Conservation (phyloP, 495 filamentous ascomycete species). For the Neurospora sublineolata region DNA sequence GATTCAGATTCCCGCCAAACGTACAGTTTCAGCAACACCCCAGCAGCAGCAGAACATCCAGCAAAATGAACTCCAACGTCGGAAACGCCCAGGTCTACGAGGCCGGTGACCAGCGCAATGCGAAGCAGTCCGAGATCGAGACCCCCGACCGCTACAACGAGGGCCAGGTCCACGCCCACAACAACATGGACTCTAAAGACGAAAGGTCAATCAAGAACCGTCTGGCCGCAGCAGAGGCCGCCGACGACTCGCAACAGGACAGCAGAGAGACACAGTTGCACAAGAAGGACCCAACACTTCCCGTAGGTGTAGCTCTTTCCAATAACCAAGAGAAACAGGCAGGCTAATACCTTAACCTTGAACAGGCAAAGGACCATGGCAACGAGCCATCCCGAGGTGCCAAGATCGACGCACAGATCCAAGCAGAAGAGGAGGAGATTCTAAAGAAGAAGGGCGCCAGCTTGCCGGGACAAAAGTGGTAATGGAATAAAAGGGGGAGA, state of each 20-base stretch:
- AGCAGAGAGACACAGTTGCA: conserved; percentile 43
- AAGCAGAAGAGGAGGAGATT: conserved; percentile 57
- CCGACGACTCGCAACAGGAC: conserved; percentile 17
- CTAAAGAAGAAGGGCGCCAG: conserved; percentile 48
- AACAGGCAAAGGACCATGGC: conserved; percentile 57
- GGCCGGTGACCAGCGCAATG: conserved; percentile 58
- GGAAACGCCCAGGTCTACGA: conserved; percentile 33
- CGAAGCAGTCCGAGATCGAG: conserved; percentile 43
- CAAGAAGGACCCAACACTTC: conserved; percentile 56
- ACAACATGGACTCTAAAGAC: conserved; percentile 67
- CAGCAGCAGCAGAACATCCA: background rate
- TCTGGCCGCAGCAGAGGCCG: conserved; percentile 48
- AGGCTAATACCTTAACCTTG: conserved; percentile 1
- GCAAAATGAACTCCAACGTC: conserved; percentile 24
- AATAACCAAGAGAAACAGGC: background rate
- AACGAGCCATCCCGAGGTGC: conserved; percentile 62
- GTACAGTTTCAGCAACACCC: background rate
- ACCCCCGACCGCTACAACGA: conserved; percentile 48
- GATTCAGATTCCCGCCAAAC: background rate
- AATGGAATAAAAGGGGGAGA: background rate
- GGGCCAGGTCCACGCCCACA: conserved; percentile 54
- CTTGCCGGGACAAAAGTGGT: conserved; percentile 9
- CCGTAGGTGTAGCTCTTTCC: conserved; percentile 37
- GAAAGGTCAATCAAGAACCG: conserved; percentile 69
- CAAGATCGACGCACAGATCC: conserved; percentile 56